Base-by-base conservation (phyloP, 441 rosid genomes). In the Adansonia grandidieri region DNA sequence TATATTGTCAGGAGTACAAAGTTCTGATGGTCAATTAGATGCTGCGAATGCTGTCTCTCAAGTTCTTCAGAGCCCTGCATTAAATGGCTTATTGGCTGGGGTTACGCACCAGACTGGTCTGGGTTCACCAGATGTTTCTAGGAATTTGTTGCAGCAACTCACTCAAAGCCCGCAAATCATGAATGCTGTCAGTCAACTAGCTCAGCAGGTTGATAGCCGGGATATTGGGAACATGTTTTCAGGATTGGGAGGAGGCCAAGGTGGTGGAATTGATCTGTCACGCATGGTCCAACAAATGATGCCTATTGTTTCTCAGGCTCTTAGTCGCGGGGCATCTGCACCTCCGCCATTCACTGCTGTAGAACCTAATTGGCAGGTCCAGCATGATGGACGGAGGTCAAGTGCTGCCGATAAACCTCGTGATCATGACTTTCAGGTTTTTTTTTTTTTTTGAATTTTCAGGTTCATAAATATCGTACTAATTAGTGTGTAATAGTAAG, bases 241-340 rank as follows among this genome's bases (percentile, higher is more conserved):
- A 1, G 92, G 97, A 10, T 77, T 84, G 73, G 91, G 89, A 42
- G 83, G 89, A 70, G 92, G 89, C 65, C 90, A 84, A 75, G 92
- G 89, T 6, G 90, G 96, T 4, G 89, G 98, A 60, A 47, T 91
- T 76, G 97, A 93, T 87, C 81, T 93, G 82, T 93, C 98, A 19
- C 87, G 89, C 78, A 90, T 97, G 94, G 85, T 97, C 53, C 98
- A 90, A 77, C 97, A 91, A 82, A 94, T 95, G 98, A 93, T 97
- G 98, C 99, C 98, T 58, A 85, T 92, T 60, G 98, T 95, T 75
- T 91, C 98, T 47, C 97, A 88, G 84, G 97, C 95, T 75, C 88
- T 97, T 54, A 84, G 86, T 56, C 85, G 80, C 66, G 97, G 92
- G 58, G 58, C 88, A 28, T 73, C 80, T 45, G 72, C 79, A 77